Base-by-base conservation (phyloP, 2,329 filamentous ascomycete genomes). In the Fusarium gaditjirri region DNA sequence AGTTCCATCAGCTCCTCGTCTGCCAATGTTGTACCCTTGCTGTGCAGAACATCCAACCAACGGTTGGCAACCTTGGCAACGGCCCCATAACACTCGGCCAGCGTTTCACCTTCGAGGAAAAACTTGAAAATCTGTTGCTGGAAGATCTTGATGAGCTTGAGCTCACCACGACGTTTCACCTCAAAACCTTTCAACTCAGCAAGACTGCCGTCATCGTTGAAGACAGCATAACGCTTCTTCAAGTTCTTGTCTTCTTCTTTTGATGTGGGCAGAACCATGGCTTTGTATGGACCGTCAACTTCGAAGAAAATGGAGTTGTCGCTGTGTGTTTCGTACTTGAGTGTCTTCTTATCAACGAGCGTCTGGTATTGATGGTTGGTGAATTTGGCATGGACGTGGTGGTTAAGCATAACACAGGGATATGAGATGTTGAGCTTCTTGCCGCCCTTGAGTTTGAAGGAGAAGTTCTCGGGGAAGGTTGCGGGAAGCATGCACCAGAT, bases 271-370 rank as follows among this genome's bases (percentile, higher is more conserved):
- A 99, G 82, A 68, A 99, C 91, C 96, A 99, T 99, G 71, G 96
- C 96, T 80, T 90, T 95, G 86, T 99, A 99, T 1, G 96, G 96
- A 8, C 96, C 96, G 77, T 99, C 96, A 53, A 99, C 96, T 82
- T 99, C 96, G 84, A 99, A 99, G 85, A 99, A 99, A 81, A 99
- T 99, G 38, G 95, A 96, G 82, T 99, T 99, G 79, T 99, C 96
- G 84, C 95, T 98, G 81, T 97, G 94, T 1, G 95, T 99, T 79
- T 98, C 94, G 77, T 99, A 99, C 79, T 91, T 93, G 87, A 96
- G 94, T 0, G 90, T 93, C 66, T 89, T 87, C 6, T 90, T 88
- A 75, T 99, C 95, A 2, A 90, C 87, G 5, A 99, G 86, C 0
- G 93, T 95, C 84, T 99, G 95, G 80, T 99, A 99, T 78, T 99